A percentile compares a stretch with the other conserved stretches of the same genome.
phyloP scores from a whole-genome alignment of 305 asterid species.

The Petunia hybrid region DNA sequence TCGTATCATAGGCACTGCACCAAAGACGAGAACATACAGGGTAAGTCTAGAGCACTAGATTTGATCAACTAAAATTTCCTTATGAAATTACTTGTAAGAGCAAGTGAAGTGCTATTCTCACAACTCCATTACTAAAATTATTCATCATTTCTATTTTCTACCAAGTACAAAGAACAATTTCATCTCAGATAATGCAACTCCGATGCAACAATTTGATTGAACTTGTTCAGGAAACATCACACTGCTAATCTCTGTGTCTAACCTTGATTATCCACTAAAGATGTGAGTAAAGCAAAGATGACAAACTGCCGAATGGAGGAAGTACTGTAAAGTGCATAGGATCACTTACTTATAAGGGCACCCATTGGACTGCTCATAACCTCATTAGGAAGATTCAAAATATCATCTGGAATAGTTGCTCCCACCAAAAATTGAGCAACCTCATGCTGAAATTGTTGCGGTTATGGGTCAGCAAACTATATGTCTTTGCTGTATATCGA shows the following conservation, averaged over 20 bases:
- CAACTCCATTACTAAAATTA: too few relatives aligned
- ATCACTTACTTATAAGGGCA: constrained; percentile 73
- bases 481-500: constrained; percentile 79
- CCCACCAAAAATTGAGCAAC: constrained; percentile 91
- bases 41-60: neutral
- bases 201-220: too few relatives aligned
- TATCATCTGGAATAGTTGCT: constrained; percentile 81
- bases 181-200: too few relatives aligned
- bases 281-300: too few relatives aligned
- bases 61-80: too few relatives aligned
- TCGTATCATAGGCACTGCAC: constrained; percentile 94
- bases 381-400: constrained; percentile 89
- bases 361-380: constrained; percentile 89
- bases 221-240: too few relatives aligned
- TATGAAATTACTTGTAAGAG: too few relatives aligned
- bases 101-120: too few relatives aligned
- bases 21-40: neutral
- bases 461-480: constrained; percentile 75
- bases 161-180: too few relatives aligned
- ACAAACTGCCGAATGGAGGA: neutral
- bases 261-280: too few relatives aligned
- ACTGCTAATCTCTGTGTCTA: too few relatives aligned
- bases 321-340: constrained; percentile 50
- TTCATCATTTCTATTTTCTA: too few relatives aligned
- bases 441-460: constrained; percentile 94